These are phyloP conservation scores for Hemileccinum rubropunctum DNA, from an alignment of 768 basidiomycete species.

Conservation along the genomic window DNA sequence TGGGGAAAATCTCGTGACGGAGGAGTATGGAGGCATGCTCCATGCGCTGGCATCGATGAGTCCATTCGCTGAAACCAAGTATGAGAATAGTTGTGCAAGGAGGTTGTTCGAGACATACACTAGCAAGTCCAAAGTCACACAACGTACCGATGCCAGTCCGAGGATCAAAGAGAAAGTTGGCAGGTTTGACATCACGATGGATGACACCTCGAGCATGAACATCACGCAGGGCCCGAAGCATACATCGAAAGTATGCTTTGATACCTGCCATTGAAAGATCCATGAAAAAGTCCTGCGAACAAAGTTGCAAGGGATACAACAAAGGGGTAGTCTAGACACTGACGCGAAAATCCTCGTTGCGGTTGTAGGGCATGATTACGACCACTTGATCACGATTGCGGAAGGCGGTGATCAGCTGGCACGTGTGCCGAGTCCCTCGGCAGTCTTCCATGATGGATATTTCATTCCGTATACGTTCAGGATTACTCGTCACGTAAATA, in stretches of 20 bases:
- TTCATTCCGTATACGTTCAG: constrained; percentile 90
- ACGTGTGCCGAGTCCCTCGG: constrained; percentile 82
- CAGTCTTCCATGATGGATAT: constrained; percentile 84
- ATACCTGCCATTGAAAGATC: constrained; percentile 71
- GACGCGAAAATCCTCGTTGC: constrained; percentile 91
- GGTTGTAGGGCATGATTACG: constrained; percentile 89
- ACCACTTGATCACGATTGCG: constrained; percentile 90
- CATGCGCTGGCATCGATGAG: constrained; percentile 37
- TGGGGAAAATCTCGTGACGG: constrained; percentile 64
- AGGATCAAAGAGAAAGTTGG: constrained; percentile 94
- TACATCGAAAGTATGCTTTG: constrained; percentile 84
- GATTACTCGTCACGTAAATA: constrained; percentile 95
- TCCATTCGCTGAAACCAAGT: constrained; percentile 55
- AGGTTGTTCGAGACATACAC: constrained; percentile 49
- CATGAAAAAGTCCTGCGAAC: constrained; percentile 69
- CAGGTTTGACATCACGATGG: constrained; percentile 97
- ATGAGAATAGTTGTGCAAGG: constrained; percentile 2
- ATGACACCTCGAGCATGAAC: constrained; percentile 85
- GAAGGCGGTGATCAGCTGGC: constrained; percentile 94
- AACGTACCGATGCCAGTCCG: constrained; percentile 79
- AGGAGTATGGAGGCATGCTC: constrained; percentile 76
- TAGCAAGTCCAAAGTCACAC: constrained; percentile 95
- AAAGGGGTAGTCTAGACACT: constrained; percentile 30
- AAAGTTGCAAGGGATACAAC: constrained; percentile 6
- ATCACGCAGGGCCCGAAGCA: constrained; percentile 87